Evolutionary conservation across 2,329 filamentous ascomycete species (phyloP), one percentile per base, ranked within the genome.

Genomic region (Aspergillus sp.): DNA sequence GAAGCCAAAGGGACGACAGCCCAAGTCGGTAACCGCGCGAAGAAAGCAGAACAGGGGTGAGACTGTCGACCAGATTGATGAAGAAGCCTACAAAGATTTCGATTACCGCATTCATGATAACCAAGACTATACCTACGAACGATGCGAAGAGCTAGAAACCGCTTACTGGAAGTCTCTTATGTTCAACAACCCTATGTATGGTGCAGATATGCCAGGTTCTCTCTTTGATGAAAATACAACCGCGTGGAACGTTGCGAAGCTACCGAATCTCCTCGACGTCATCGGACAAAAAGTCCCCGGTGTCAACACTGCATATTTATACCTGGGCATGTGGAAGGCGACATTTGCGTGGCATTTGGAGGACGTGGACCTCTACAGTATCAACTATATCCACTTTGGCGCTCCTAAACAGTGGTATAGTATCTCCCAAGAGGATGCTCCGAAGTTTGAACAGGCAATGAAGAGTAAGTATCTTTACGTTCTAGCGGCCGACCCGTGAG

Each of bases 371-470:
- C 84, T 99, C 4, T 99, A 99, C 85, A 98, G 93, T 73, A 99
- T 99, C 82, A 99, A 99, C 78, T 99, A 97, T 74, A 92, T 99
- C 59, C 95, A 99, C 71, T 99, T 99, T 73, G 95, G 95, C 55
- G 95, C 95, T 1, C 95, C 95, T 0, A 99, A 99, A 77, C 95
- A 99, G 74, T 99, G 95, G 95, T 99, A 99, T 78, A 97, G 93
- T 75, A 98, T 99, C 64, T 96, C 93, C 0, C 96, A 98, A 73
- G 90, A 90, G 64, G 95, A 99, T 72, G 92, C 93, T 14, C 87
- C 92, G 51, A 88, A 90, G 15, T 99, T 99, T 67, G 95, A 99
- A 75, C 86, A 87, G 39, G 93, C 91, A 43, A 99, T 99, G 95
- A 93, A 90, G 77, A 92, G 83, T 70, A 69, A 63, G 73, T 66